Conservation (phyloP, 768 basidiomycete genomes). For the Russula olivacea region DNA sequence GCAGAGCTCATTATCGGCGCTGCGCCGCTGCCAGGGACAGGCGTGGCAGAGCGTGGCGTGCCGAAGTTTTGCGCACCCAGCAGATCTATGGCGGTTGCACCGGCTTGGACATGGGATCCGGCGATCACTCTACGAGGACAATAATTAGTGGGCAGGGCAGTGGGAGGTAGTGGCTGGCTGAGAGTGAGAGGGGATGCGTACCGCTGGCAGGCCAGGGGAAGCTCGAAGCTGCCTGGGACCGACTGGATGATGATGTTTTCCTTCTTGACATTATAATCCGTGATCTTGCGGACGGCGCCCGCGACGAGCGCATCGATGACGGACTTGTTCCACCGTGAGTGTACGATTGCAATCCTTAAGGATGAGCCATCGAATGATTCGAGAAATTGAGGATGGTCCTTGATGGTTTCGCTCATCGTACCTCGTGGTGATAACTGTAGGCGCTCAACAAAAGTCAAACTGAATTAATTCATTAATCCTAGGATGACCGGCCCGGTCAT, state of each 20-base stretch:
- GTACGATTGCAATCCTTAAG: conserved; percentile 86
- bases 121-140: conserved; percentile 64
- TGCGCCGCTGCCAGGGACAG: conserved; percentile 38
- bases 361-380: conserved; percentile 69
- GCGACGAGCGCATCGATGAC: conserved; percentile 82
- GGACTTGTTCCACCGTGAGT: conserved; percentile 90
- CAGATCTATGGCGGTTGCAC: conserved; percentile 74
- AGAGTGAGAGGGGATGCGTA: too few relatives aligned
- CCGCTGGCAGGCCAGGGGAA: conserved; percentile 82
- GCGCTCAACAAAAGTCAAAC: background rate
- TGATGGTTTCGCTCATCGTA: conserved; percentile 48
- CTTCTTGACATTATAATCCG: conserved; percentile 80
- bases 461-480: background rate
- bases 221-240: conserved; percentile 93
- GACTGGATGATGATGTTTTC: conserved; percentile 86
- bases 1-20: conserved; percentile 21
- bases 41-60: conserved; percentile 48
- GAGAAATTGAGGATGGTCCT: conserved; percentile 62
- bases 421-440: background rate
- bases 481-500: conserved; percentile 1
- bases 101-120: conserved; percentile 77
- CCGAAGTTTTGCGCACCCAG: conserved; percentile 55
- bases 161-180: background rate
- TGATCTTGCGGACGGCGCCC: conserved; percentile 75
- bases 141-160: background rate